Conservation (phyloP, 495 filamentous ascomycete genomes). For the Aeminium ludgeri region DNA sequence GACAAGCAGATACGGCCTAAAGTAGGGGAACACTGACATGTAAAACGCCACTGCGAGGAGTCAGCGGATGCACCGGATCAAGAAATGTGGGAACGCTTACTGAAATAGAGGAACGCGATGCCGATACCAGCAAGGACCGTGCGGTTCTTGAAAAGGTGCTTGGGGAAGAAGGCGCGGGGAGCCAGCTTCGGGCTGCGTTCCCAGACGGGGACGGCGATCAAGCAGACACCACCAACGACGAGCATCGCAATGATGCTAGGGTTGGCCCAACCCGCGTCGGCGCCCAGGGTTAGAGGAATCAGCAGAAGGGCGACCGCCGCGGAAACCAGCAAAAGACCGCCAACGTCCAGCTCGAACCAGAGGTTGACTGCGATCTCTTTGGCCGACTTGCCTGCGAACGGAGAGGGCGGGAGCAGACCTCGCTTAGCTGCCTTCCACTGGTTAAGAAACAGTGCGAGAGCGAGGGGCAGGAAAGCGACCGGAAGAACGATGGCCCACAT, state of each 20-base stretch:
- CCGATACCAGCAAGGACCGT: conserved; percentile 19
- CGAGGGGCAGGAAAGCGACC: conserved; percentile 40
- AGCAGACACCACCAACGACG: conserved; percentile 14
- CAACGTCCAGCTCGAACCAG: conserved; percentile 18
- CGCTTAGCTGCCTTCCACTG: conserved; percentile 36
- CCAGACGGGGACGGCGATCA: conserved; percentile 20
- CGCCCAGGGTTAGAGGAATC: conserved; percentile 17
- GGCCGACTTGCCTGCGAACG: conserved; percentile 21
- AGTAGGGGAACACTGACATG: conserved; percentile 36
- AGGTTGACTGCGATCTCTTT: conserved; percentile 27
- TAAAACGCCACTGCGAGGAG: conserved; percentile 40
- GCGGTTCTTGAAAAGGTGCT: conserved; percentile 14
- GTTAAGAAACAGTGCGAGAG: conserved; percentile 36
- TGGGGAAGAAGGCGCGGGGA: conserved; percentile 18
- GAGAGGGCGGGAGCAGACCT: conserved; percentile 11
- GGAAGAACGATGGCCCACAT: conserved; percentile 42
- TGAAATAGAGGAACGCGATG: conserved; percentile 40
- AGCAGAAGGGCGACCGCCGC: conserved; percentile 18
- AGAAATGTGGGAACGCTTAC: conserved; percentile 17
- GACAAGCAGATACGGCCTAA: conserved; percentile 19
- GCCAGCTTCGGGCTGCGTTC: conserved; percentile 17
- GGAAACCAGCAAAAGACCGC: conserved; percentile 16
- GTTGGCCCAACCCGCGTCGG: conserved; percentile 13
- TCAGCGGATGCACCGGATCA: conserved; percentile 17
- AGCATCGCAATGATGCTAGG: conserved; percentile 34